Evolutionary conservation across 306 rosid genomes (phyloP), one percentile per base, ranked within the genome.

Genomic region (Pterocarpus macrocarpus): DNA sequence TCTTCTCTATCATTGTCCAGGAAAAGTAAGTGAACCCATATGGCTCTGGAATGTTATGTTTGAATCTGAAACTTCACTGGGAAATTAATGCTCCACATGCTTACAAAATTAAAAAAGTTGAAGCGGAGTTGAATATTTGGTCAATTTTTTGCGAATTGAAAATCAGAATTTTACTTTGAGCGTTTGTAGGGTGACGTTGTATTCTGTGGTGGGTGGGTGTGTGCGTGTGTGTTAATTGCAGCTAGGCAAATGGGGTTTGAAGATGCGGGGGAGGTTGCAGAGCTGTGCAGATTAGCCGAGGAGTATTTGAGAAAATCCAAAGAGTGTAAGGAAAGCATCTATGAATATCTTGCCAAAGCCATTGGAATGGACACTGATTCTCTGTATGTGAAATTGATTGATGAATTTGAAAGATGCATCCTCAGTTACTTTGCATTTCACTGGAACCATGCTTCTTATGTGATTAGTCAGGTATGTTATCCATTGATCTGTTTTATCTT

Each of bases 361-460:
- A 22, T 1, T 1, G 93, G 81, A 52, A 66, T 79, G 9, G 88
- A 90, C 14, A 69, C 77, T 11, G 80, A 71, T 5, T 76, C 87
- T 76, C 87, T 95, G 1, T 90, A 75, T 75, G 69, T 12, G 9
- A 85, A 80, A 70, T 77, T 93, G 80, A 68, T 93, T 0, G 84
- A 82, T 15, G 99, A 95, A 69, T 84, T 93, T 52, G 97, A 95
- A 8, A 88, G 75, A 75, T 91, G 98, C 82, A 88, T 91, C 38
- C 95, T 93, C 58, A 79, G 65, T 76, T 95, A 93, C 77, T 93
- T 95, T 33, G 89, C 97, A 12, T 93, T 93, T 80, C 96, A 95
- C 7, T 93, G 99, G 99, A 85, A 85, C 78, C 92, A 90, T 63
- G 89, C 91, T 79, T 65, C 94, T n/a, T 5, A 59, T 15, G 41